Evolutionary conservation across 1,284 basidiomycete genomes (phyloP).

Genomic region (Ceratobasidium sp.): DNA sequence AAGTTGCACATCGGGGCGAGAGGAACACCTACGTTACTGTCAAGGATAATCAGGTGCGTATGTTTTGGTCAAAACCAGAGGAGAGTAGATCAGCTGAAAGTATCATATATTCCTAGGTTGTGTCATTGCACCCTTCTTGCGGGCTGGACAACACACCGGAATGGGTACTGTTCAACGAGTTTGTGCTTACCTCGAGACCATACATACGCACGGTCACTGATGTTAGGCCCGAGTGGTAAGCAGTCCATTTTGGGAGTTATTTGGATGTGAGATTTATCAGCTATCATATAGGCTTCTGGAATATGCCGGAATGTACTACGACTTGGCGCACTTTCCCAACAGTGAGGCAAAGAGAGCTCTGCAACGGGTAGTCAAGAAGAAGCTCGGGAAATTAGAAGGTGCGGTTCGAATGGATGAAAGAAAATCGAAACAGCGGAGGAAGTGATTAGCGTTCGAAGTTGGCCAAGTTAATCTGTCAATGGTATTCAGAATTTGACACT

Average conservation of each 20-base stretch:
- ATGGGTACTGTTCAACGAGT: slow-evolving; percentile 98
- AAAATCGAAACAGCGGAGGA: slow-evolving; percentile 13
- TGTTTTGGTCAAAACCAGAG: no score
- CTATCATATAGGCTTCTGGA: slow-evolving; percentile 77
- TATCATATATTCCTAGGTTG: no score
- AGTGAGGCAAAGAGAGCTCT: slow-evolving; percentile 80
- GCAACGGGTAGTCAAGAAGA: slow-evolving; percentile 61
- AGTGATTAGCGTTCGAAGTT: no score
- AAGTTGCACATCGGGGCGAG: slow-evolving; percentile 93
- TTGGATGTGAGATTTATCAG: background rate
- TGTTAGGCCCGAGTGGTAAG: slow-evolving; percentile 87
- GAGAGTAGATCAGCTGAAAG: no score
- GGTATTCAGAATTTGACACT: no score
- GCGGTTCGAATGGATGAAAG: background rate
- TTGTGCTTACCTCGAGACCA: slow-evolving; percentile 89
- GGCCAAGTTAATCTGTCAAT: no score
- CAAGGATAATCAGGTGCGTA: slow-evolving; percentile 89
- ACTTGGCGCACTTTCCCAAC: slow-evolving; percentile 71
- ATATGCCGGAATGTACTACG: slow-evolving; percentile 82
- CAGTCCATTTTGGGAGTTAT: slow-evolving; percentile 26
- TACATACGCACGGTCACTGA: slow-evolving; percentile 95
- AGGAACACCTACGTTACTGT: slow-evolving; percentile 85
- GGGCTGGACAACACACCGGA: slow-evolving; percentile 94
- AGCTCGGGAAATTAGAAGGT: slow-evolving; percentile 9
- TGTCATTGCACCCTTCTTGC: slow-evolving; percentile 93